These are phyloP conservation scores for Trichopus zeylanicus DNA, from an alignment of 116 monocot species.

Conservation along the genomic window DNA sequence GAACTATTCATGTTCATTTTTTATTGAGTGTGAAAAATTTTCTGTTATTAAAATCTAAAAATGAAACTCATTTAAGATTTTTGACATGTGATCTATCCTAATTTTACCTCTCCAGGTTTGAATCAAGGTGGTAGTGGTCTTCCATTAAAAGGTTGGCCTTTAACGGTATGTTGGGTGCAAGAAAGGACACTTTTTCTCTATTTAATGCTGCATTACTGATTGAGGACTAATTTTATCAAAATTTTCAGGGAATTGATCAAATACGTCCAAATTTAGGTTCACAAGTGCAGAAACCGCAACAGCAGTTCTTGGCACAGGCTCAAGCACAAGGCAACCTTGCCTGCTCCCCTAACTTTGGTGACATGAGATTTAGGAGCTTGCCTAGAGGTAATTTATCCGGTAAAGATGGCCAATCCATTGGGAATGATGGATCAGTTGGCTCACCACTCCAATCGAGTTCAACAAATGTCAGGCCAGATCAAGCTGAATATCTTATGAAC, in stretches of 20 bases:
- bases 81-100: background rate
- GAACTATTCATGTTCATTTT: too few relatives aligned
- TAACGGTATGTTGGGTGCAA: slow-evolving; percentile 51
- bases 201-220: background rate
- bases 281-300: slow-evolving; percentile 82
- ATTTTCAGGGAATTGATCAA: slow-evolving; percentile 75
- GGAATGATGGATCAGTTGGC: slow-evolving; percentile 60
- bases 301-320: slow-evolving; percentile 78
- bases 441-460: slow-evolving; percentile 71
- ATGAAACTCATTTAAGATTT: too few relatives aligned
- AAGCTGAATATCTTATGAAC: slow-evolving; percentile 84
- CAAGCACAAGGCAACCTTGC: slow-evolving; percentile 69
- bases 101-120: slow-evolving; percentile 30
- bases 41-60: background rate
- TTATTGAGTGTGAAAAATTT: background rate
- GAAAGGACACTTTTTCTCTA: background rate
- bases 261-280: slow-evolving; percentile 62
- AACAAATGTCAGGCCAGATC: slow-evolving; percentile 59
- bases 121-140: slow-evolving; percentile 84
- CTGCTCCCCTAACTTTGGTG: slow-evolving; percentile 48
- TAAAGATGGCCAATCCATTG: slow-evolving; percentile 61
- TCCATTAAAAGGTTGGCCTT: slow-evolving; percentile 92
- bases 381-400: slow-evolving; percentile 42
- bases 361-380: slow-evolving; percentile 62
- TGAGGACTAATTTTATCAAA: background rate